These are phyloP conservation scores for Solanum chmielewskii DNA, from an alignment of 257 asterid species.

Conservation along the genomic window DNA sequence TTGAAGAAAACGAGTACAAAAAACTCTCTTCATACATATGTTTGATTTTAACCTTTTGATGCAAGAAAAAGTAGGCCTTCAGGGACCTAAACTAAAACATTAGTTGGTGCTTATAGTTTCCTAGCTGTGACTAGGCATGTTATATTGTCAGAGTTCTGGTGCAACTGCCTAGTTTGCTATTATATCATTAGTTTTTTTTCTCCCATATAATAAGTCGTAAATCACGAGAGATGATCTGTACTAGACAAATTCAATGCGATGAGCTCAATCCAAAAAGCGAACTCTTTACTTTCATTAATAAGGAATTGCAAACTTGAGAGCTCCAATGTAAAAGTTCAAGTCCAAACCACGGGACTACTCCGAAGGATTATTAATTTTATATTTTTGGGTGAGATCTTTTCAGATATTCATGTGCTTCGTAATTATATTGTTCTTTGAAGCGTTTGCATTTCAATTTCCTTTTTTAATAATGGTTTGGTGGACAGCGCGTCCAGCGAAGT, in stretches of 20 bases:
- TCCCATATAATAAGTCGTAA: no score
- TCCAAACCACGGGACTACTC: no score
- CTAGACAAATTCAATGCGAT: fast-evolving
- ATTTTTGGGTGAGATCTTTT: not conserved
- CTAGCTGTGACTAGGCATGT: not conserved
- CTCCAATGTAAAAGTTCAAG: no score
- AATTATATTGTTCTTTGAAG: not conserved
- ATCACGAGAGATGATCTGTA: no score
- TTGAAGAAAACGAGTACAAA: not conserved
- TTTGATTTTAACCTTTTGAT: not conserved
- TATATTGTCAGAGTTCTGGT: not conserved
- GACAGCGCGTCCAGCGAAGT: not conserved
- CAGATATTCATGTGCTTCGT: not conserved
- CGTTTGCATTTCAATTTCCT: not conserved
- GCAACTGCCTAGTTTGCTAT: not conserved
- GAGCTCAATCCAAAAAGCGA: no score
- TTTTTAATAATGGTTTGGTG: not conserved
- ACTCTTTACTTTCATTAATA: no score
- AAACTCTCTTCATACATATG: not conserved
- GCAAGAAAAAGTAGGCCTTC: not conserved
- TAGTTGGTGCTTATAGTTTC: not conserved
- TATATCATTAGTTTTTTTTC: not conserved
- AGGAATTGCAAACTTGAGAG: fast-evolving
- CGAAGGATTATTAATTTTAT: not conserved
- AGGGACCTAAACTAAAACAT: not conserved